These are phyloP conservation scores for Phytophthora idaei DNA, from an alignment of 352 stramenopile species.

Conservation along the genomic window DNA sequence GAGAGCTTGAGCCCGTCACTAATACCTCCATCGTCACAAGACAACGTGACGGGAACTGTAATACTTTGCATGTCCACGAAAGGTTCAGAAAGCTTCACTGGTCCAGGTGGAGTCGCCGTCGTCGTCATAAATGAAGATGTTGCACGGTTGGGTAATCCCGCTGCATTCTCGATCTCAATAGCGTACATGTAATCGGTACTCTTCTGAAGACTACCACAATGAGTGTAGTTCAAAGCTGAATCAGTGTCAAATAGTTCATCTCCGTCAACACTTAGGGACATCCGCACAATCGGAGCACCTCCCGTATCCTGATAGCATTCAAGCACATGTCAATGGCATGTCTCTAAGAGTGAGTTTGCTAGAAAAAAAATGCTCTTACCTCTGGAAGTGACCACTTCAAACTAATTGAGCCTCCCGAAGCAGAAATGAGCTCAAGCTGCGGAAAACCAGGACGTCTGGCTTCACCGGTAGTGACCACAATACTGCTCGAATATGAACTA, in stretches of 20 bases:
- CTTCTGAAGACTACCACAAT: constrained; percentile 36
- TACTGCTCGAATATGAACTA: constrained; percentile 27
- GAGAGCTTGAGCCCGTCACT: background rate
- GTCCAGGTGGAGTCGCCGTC: constrained; percentile 7
- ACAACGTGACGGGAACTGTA: constrained; percentile 19
- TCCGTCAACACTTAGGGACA: constrained; percentile 44
- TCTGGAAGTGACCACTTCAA: constrained; percentile 40
- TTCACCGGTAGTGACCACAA: constrained; percentile 22
- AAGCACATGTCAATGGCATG: background rate
- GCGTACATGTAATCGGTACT: constrained; percentile 43
- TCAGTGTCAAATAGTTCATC: constrained; percentile 30
- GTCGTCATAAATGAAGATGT: constrained; percentile 36
- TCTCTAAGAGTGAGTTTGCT: too few relatives aligned
- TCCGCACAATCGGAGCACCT: constrained; percentile 39
- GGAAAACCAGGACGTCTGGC: constrained; percentile 34
- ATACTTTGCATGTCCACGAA: constrained; percentile 16
- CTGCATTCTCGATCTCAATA: constrained; percentile 54
- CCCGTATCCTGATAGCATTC: constrained; percentile 39
- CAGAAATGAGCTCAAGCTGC: constrained; percentile 20
- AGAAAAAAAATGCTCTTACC: constrained; percentile 25
- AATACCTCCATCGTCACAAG: constrained; percentile 45
- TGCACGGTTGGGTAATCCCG: constrained; percentile 31
- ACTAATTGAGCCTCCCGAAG: constrained; percentile 41
- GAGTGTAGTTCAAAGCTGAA: constrained; percentile 30
- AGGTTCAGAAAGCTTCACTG: constrained; percentile 19